These are phyloP conservation scores for Cutaneotrichosporon dermatis DNA, from an alignment of 1,284 basidiomycete genomes.

Conservation along the genomic window DNA sequence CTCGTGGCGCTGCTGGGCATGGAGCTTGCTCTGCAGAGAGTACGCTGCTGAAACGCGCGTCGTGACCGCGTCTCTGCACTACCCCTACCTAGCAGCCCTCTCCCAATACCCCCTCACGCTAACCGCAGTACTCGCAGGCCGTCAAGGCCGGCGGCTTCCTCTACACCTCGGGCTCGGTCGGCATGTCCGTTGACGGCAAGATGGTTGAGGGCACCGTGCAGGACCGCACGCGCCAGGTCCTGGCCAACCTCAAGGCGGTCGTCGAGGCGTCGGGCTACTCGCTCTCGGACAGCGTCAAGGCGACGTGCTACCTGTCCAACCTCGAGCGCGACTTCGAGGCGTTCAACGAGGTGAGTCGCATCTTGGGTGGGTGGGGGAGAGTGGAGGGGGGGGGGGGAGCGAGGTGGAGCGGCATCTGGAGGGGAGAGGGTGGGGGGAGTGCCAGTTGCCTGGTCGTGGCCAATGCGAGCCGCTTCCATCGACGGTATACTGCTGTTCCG, in stretches of 20 bases:
- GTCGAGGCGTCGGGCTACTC: slow-evolving; percentile 34
- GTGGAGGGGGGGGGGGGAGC: neutral
- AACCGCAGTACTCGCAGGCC: slow-evolving; percentile 39
- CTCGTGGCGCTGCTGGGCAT: no score
- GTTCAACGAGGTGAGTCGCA: slow-evolving; percentile 34
- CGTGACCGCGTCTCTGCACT: neutral
- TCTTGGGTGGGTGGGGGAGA: neutral
- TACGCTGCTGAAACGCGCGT: neutral
- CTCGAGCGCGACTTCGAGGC: slow-evolving; percentile 36
- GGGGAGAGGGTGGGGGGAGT: no score
- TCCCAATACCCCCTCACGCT: neutral
- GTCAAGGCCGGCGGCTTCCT: slow-evolving; percentile 40
- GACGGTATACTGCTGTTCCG: no score
- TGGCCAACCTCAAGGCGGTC: slow-evolving; percentile 41
- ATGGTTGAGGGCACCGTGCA: slow-evolving; percentile 43
- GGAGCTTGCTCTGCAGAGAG: neutral
- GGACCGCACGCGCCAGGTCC: slow-evolving; percentile 41
- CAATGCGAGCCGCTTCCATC: no score
- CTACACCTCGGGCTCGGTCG: slow-evolving; percentile 42
- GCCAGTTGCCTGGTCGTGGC: no score
- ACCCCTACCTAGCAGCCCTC: neutral
- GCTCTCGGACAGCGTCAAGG: slow-evolving; percentile 39
- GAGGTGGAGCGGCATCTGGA: neutral
- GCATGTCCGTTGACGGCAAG: slow-evolving; percentile 39
- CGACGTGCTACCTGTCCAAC: slow-evolving; percentile 43